Base-by-base conservation (phyloP, 1,139 yeast species). In the Geotrichum citri-aurantii region DNA sequence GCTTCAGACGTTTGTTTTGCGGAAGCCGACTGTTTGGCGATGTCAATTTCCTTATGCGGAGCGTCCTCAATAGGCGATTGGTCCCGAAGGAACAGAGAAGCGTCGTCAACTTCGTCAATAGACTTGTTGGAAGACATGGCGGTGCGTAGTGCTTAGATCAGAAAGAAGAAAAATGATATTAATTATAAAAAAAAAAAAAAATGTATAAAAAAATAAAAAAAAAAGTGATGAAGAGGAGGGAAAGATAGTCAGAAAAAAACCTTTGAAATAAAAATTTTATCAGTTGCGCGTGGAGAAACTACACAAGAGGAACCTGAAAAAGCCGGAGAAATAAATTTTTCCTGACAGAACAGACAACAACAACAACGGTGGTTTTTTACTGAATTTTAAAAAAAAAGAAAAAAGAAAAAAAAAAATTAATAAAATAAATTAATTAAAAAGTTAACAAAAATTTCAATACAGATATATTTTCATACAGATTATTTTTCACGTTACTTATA, bases 281-380 rank as follows among this genome's bases (percentile, higher is more conserved):
- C 40, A 29, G 42, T 17, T 31, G 19, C 21, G 31, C 19, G 26
- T 46, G 48, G 48, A 21, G 31, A 31, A 29, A 31, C 37, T n/a
- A 48, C 21, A 7, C 29, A n/a, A 48, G 12, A 6, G n/a, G n/a
- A n/a, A 23, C 48, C 47, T 40, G 23, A 52, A 24, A 24, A 24
- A 42, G 27, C 24, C 42, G 52, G 52, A 50, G 52, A 50, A 47
- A 53, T 53, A 47, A 29, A 53, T 31, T 52, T 52, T 40, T 44
- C 55, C 55, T 52, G 50, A 24, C 44, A n/a, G 44, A 37, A 17
- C 19, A 19, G 7, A 26, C 29, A 26, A 26, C n/a, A n/a, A 12
- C 37, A 31, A n/a, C 44, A 37, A 37, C 21, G 19, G 19, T n/a
- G 44, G 44, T 37, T 37, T n/a, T 37, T 37, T 37, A 37, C 44